phyloP scores from a whole-genome alignment of 495 filamentous ascomycete species.

The Hypoxylon subgilvum region DNA sequence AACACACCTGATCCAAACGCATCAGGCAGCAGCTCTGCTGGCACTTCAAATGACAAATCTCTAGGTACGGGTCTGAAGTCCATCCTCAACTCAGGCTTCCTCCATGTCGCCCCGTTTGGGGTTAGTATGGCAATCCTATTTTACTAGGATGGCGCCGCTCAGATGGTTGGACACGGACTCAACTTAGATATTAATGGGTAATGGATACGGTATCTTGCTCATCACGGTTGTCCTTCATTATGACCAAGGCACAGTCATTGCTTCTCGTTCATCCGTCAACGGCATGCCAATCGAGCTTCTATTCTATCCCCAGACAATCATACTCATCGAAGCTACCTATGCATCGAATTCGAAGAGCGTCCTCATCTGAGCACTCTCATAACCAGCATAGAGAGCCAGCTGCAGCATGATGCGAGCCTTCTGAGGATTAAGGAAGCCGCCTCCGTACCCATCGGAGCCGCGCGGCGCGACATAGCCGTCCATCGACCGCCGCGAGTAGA shows the following conservation, averaged over 20 bases:
- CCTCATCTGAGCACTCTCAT: conserved; percentile 24
- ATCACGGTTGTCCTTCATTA: no score
- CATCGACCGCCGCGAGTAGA: conserved; percentile 41
- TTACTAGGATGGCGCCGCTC: conserved; percentile 9
- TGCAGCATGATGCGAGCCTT: conserved; percentile 46
- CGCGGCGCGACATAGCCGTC: conserved; percentile 29
- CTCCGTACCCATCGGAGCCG: conserved; percentile 23
- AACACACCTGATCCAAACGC: conserved; percentile 10
- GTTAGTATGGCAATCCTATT: conserved; percentile 4
- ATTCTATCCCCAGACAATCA: no score
- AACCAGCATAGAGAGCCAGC: conserved; percentile 40
- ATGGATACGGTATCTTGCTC: no score
- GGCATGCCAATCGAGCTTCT: no score
- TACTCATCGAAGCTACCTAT: no score
- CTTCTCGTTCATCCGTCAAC: no score
- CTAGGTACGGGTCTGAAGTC: background rate
- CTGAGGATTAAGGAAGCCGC: conserved; percentile 45
- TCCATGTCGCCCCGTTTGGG: conserved; percentile 3
- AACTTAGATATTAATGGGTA: conserved; percentile 3
- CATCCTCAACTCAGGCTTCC: background rate
- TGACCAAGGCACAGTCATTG: no score
- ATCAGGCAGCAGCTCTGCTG: background rate
- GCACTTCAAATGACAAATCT: conserved; percentile 16
- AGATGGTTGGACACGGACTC: background rate
- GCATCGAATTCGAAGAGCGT: conserved; percentile 26